Base-by-base conservation (phyloP, 768 basidiomycete genomes). In the Dioszegia aurantiaca region DNA sequence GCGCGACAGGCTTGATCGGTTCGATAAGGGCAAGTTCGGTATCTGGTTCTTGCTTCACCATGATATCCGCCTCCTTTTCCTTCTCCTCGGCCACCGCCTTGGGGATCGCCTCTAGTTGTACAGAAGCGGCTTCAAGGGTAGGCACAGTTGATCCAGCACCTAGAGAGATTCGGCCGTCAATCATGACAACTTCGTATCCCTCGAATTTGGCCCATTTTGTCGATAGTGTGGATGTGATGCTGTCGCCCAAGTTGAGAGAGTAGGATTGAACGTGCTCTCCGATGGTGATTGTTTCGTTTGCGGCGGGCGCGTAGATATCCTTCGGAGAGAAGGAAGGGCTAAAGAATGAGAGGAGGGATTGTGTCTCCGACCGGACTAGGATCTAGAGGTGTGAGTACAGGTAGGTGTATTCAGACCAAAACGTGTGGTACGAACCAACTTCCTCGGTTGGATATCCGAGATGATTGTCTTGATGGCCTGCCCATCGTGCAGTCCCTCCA, bases 401-500 rank as follows among this genome's bases (percentile, higher is more conserved):
- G n/a, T n/a, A n/a, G n/a, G n/a, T n/a, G n/a, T n/a, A n/a, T n/a
- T n/a, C n/a, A n/a, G n/a, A n/a, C n/a, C n/a, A n/a, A n/a, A n/a
- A n/a, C n/a, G n/a, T n/a, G n/a, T 36, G 1, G 78, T 81, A 43
- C 40, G 17, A 55, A 92, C 94, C 85, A 98, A 86, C 81, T 92
- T 93, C 19, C 95, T 83, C 28, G 95, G 95, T 69, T 94, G 92
- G 60, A 99, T 85, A 79, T 95, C 90, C 2, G 94, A 90, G 4
- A 98, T 86, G 62, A 99, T 95, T 0, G 89, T 92, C 77, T 97
- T 97, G 60, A 95, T 86, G 0, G 95, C 92, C 60, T 94, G 88
- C 1, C 94, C 94, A 68, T 99, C 95, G 67, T 93, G 93, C 53
- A 94, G 79, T 28, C 95, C 95, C 70, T 98, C 95, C 84, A 98